Conservation (phyloP, 1,284 basidiomycete species). For the Moesziomyces parantarcticus region DNA sequence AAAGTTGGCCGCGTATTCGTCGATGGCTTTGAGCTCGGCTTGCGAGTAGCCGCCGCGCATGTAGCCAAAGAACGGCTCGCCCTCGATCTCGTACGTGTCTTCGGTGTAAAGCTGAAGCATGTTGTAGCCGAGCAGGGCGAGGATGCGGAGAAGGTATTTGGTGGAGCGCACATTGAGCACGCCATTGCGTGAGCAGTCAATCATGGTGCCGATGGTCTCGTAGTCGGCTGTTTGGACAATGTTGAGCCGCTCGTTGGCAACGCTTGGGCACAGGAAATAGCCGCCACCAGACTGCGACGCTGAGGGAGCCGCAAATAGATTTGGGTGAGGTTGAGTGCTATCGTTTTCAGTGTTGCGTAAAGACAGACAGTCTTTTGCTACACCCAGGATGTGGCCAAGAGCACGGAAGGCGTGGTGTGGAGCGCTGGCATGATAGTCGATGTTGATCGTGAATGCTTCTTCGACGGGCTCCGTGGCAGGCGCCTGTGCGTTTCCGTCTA, state of each 20-base stretch:
- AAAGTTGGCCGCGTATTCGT: conserved; percentile 62
- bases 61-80: conserved; percentile 69
- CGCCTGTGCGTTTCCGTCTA: not conserved
- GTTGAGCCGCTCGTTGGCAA: conserved; percentile 29
- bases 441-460: conserved; percentile 10
- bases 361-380: conserved; percentile 23
- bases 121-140: conserved; percentile 67
- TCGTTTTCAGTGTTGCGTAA: not conserved
- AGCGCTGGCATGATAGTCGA: conserved; percentile 19
- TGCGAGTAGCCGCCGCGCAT: conserved; percentile 61
- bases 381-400: conserved; percentile 50
- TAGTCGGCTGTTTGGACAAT: conserved; percentile 40
- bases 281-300: not conserved
- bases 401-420: conserved; percentile 48
- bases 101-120: conserved; percentile 66
- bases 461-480: not conserved
- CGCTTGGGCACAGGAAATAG: conserved; percentile 17
- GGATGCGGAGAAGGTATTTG: conserved; percentile 61
- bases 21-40: conserved; percentile 65
- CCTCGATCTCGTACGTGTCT: conserved; percentile 67
- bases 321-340: conserved; percentile 9
- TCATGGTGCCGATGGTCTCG: conserved; percentile 67
- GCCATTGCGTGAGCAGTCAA: conserved; percentile 69
- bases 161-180: conserved; percentile 63
- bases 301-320: conserved; percentile 17